Evolutionary conservation across 139 green algal genomes (phyloP).

Genomic region (Yamagishiella unicocca): DNA sequence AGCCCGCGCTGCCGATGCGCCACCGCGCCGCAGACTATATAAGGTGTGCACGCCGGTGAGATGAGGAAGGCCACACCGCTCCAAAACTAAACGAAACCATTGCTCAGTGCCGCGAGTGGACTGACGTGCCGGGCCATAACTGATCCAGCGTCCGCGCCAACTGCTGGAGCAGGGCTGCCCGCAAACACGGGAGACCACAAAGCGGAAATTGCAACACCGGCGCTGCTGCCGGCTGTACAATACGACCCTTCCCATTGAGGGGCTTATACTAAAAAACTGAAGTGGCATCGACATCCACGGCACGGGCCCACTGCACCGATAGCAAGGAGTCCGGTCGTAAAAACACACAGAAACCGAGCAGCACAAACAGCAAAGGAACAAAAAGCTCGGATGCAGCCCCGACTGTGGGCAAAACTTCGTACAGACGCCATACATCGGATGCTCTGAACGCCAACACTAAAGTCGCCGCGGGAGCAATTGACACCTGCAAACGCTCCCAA

Average conservation of each 20-base stretch:
- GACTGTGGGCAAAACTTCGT: neutral
- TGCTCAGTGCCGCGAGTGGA: neutral
- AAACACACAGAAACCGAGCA: neutral
- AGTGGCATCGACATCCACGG: too few species aligned
- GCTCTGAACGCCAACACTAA: conserved; percentile 7
- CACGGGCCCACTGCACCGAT: neutral
- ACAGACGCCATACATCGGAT: neutral
- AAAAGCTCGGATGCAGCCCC: neutral
- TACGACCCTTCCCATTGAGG: neutral
- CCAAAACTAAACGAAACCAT: neutral
- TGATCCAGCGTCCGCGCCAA: neutral
- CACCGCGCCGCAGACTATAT: conserved; percentile 3
- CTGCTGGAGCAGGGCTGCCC: neutral
- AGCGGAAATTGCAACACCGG: conserved; percentile 2
- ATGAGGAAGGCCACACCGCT: neutral
- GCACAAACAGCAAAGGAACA: neutral
- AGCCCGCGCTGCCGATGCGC: neutral
- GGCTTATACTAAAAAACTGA: conserved; percentile 6
- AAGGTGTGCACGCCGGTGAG: neutral
- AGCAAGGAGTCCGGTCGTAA: conserved; percentile 6
- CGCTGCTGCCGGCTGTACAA: neutral
- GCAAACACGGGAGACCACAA: neutral
- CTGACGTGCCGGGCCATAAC: neutral
- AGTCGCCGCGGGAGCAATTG: neutral
- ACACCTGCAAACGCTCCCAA: conserved; percentile 18